phyloP scores from a whole-genome alignment of 106 monocot genomes.

The Apostasia ramifera region DNA sequence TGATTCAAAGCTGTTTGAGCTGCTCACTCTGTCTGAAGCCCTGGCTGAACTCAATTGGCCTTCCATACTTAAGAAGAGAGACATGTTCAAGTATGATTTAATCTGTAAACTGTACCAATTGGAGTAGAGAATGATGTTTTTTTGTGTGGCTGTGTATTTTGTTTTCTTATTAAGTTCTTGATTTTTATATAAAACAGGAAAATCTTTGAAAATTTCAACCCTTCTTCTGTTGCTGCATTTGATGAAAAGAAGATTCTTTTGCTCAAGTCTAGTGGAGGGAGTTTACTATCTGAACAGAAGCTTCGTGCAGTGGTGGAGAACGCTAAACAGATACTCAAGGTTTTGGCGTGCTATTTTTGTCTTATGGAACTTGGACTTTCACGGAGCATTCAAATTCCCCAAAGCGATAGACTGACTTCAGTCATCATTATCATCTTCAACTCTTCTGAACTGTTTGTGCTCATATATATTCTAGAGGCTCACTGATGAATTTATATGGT shows the following conservation, averaged over 20 bases:
- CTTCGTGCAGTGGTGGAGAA: constrained; percentile 41
- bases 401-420: too few relatives aligned
- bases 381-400: background rate
- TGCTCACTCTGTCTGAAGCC: constrained; percentile 15
- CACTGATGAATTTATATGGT: too few relatives aligned
- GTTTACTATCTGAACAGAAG: constrained; percentile 43
- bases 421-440: background rate
- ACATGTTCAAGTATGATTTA: constrained; percentile 20
- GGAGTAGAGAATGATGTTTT: background rate
- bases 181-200: constrained; percentile 23
- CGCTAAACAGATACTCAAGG: constrained; percentile 48
- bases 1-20: constrained; percentile 50
- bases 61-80: constrained; percentile 15
- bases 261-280: constrained; percentile 23
- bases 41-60: constrained; percentile 12
- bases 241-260: constrained; percentile 43
- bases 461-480: too few relatives aligned
- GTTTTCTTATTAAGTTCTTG: background rate
- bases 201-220: constrained; percentile 49
- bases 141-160: background rate
- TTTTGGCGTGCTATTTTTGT: constrained; percentile 1
- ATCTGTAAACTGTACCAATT: background rate
- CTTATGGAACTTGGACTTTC: background rate
- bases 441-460: too few relatives aligned
- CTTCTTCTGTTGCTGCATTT: constrained; percentile 34